Base-by-base conservation (phyloP, 768 basidiomycete species). In the Hirschioporus abietinus region DNA sequence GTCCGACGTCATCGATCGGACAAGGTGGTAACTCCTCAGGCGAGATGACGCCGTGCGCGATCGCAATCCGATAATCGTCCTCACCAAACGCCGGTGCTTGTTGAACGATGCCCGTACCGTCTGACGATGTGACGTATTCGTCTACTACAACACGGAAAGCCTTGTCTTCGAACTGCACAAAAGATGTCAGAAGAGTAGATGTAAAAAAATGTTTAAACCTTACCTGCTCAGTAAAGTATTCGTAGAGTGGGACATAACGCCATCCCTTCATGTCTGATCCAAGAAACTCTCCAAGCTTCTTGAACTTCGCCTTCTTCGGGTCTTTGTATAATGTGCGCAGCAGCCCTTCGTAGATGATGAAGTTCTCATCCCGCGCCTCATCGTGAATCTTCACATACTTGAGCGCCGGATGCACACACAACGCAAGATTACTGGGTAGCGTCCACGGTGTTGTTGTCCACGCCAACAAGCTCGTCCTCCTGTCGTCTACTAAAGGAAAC, bases 361-460 rank as follows among this genome's bases (percentile, higher is more conserved):
- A 99, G 74, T 95, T 96, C 66, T 88, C 83, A 73, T 93, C 86
- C 64, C 86, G 87, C 67, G 93, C 90, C 68, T 90, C 83, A 73
- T 99, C 97, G 77, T 94, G 89, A 70, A 99, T 96, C 78, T 99
- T 99, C 85, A 99, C 82, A 76, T 99, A 99, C 34, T 87, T 94
- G 74, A 90, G 95, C 70, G 96, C 93, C 23, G 97, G 97, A 78
- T 99, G 93, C 7, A 98, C 96, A 72, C 97, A 99, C 63, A 99
- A 84, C 0, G 86, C 94, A 34, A 99, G 83, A 78, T 99, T 99
- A 60, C 95, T 95, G 1, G 96, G 97, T 5, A 99, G 82, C 0
- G 97, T 99, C 95, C 96, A 99, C 0, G 97, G 97, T 0, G 97
- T 99, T 20, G 97, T 99, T 20, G 97, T 99, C 97, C 97, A 99